These are phyloP conservation scores for Streptanthus diversifolius DNA, from an alignment of 345 rosid species.

Conservation along the genomic window DNA sequence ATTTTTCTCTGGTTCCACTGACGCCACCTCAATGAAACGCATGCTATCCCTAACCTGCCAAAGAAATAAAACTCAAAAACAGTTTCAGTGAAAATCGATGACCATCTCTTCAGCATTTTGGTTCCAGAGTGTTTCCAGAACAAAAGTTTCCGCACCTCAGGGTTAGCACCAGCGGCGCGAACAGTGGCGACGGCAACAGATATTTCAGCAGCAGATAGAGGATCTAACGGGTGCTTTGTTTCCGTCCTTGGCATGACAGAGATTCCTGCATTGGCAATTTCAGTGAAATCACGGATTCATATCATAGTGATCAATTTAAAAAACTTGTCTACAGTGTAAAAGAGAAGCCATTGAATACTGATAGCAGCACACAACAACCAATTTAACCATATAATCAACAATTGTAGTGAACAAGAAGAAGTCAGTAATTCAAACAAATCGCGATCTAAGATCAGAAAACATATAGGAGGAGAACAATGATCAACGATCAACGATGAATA, in stretches of 20 bases:
- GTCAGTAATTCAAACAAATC: neutral
- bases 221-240: constrained; percentile 81
- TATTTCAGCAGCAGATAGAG: constrained; percentile 83
- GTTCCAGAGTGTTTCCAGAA: neutral
- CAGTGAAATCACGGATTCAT: neutral
- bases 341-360: too few relatives aligned
- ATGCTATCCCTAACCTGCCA: constrained; percentile 84
- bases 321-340: too few relatives aligned
- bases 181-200: constrained; percentile 90
- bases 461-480: neutral
- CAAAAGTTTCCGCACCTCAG: constrained; percentile 58
- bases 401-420: constrained; percentile 2
- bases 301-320: neutral
- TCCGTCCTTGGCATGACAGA: constrained; percentile 74
- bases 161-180: constrained; percentile 87
- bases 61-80: constrained; percentile 8
- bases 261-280: constrained; percentile 39
- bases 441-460: constrained; percentile 10
- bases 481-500: neutral
- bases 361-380: neutral
- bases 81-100: constrained; percentile 18
- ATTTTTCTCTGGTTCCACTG: constrained; percentile 72
- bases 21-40: constrained; percentile 89
- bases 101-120: neutral
- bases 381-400: neutral